Percentiles rank a stretch among this genome's conserved stretches.
phyloP scores from a whole-genome alignment of 2,329 filamentous ascomycete species.

The Mycosphaerelloides madeirae region DNA sequence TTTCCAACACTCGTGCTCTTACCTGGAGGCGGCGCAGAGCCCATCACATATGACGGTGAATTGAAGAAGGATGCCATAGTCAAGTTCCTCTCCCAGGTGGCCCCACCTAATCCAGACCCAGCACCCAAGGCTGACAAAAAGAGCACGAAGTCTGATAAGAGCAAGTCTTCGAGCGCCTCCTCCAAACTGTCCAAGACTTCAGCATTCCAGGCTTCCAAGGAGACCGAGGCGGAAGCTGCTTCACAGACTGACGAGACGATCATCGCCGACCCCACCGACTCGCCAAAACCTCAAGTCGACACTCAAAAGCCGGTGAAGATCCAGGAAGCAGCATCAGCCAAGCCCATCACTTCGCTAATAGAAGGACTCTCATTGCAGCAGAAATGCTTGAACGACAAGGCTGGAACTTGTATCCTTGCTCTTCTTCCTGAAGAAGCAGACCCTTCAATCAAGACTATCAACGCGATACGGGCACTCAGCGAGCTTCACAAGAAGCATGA shows the following conservation, averaged over 20 bases:
- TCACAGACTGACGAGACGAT: constrained; percentile 49
- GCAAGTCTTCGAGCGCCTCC: constrained; percentile 41
- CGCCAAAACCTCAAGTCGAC: constrained; percentile 47
- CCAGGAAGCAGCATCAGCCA: constrained; percentile 43
- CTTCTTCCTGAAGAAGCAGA: constrained; percentile 56
- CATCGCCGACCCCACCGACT: constrained; percentile 51
- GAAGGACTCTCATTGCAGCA: constrained; percentile 61
- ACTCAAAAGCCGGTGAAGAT: constrained; percentile 48
- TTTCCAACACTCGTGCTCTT: constrained; percentile 80
- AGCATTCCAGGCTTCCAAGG: constrained; percentile 47
- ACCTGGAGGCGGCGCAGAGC: constrained; percentile 63
- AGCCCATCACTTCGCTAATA: constrained; percentile 62
- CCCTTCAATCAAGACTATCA: constrained; percentile 20
- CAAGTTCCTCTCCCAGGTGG: constrained; percentile 74
- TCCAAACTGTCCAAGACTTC: constrained; percentile 50
- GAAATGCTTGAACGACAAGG: constrained; percentile 69
- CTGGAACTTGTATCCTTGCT: constrained; percentile 77
- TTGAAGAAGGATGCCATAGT: constrained; percentile 79
- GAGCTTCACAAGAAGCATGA: constrained; percentile 73
- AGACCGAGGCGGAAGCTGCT: constrained; percentile 44
- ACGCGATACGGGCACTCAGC: constrained; percentile 57
- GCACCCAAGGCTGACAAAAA: constrained; percentile 47
- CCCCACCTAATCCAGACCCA: constrained; percentile 73
- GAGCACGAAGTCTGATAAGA: constrained; percentile 42
- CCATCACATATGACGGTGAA: constrained; percentile 72